phyloP scores from a whole-genome alignment of 2,329 filamentous ascomycete species.

The Microsporum audouinii region DNA sequence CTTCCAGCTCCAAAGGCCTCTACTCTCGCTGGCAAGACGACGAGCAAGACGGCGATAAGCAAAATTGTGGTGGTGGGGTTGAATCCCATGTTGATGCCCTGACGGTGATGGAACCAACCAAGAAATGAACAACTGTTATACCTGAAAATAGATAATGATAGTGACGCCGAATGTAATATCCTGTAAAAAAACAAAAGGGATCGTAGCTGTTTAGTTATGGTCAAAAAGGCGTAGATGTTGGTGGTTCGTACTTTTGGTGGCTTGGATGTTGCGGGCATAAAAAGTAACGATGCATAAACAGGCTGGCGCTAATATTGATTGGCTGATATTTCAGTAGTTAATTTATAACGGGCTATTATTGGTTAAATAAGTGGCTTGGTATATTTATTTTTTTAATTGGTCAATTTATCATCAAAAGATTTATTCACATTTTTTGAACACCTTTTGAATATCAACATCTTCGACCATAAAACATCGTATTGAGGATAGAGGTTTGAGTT shows the following conservation, averaged over 20 bases:
- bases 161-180: neutral
- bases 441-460: no score
- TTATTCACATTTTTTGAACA: no score
- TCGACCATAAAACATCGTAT: no score
- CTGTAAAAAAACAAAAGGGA: no score
- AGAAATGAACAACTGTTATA: neutral
- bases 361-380: neutral
- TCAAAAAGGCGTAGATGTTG: no score
- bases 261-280: neutral
- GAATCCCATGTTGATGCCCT: neutral
- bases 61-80: slow-evolving; percentile 1
- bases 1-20: slow-evolving; percentile 14
- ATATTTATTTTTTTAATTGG: neutral
- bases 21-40: slow-evolving; percentile 7
- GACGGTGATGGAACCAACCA: neutral
- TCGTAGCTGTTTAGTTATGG: no score
- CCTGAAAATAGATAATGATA: neutral
- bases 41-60: slow-evolving; percentile 5
- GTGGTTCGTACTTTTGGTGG: neutral
- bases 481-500: no score
- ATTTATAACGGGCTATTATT: neutral
- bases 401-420: neutral
- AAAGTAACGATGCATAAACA: neutral
- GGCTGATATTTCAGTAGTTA: neutral
- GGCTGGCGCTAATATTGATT: neutral